phyloP scores from a whole-genome alignment of 164 flowering plant genomes.

The Umbilicus rupestris region DNA sequence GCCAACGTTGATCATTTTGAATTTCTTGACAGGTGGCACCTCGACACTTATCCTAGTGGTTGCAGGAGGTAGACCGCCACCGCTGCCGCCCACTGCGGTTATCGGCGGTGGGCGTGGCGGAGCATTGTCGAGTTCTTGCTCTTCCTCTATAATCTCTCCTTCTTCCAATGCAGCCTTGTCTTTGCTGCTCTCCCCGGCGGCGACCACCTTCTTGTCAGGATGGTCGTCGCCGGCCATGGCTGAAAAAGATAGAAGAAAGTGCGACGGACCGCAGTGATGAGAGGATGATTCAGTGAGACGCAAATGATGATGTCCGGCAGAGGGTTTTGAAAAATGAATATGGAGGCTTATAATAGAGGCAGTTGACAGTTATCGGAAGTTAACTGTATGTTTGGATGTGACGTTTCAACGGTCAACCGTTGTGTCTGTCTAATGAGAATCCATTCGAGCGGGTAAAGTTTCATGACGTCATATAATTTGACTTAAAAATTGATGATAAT shows the following conservation, averaged over 20 bases:
- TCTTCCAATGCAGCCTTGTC: background rate
- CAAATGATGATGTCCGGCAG: background rate
- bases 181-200: background rate
- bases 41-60: too few relatives aligned
- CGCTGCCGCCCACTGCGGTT: too few relatives aligned
- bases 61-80: too few relatives aligned
- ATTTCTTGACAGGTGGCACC: too few relatives aligned
- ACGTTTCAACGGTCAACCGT: background rate
- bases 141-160: background rate
- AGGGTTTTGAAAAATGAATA: background rate
- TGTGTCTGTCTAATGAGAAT: too few relatives aligned
- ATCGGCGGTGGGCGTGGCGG: too few relatives aligned
- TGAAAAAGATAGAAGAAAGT: background rate
- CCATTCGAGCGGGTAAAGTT: too few relatives aligned
- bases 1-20: too few relatives aligned
- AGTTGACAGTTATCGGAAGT: background rate
- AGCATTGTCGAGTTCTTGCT: background rate
- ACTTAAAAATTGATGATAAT: too few relatives aligned
- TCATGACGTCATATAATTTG: too few relatives aligned
- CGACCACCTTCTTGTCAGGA: background rate
- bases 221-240: constrained; percentile 3
- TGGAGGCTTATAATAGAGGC: background rate
- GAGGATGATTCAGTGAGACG: background rate
- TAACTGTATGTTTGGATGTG: background rate
- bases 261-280: background rate